Base-by-base conservation (phyloP, 2,329 filamentous ascomycete species). In the Tothia fuscella region DNA sequence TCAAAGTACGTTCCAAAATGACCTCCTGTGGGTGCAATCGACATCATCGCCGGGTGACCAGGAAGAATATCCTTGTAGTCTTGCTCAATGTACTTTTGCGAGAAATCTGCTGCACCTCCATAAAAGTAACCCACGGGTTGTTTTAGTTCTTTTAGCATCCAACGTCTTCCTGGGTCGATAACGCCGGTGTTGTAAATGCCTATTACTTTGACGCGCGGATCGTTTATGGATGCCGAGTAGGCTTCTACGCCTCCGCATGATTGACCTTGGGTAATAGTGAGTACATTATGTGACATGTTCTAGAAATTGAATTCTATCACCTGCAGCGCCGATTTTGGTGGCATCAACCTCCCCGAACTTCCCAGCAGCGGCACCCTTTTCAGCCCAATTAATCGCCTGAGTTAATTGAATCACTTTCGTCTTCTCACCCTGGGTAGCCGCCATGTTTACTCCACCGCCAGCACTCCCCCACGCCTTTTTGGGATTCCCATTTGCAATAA, bases 101-200 rank as follows among this genome's bases (percentile, higher is more conserved):
- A 20, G 20, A 44, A 44, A 22, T 44, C 42, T 26, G 4, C 28
- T 17, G 29, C 28, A 6, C 42, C 42, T 3, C 42, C 42, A 34
- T 44, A 42, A n/a, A 44, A 42, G 28, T 42, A 42, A 17, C 42
- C 42, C 17, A 44, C 33, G 14, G 9, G 5, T 26, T 44, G 34
- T 21, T 33, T 41, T 16, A 44, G 29, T 19, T 44, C 42, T 29
- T 41, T 41, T 26, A 44, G 28, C 22, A 28, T 21, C 22, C 29
- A 41, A 14, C 42, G n/a, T 22, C 42, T 14, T 9, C 17, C 36
- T 3, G 42, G 42, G 33, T 44, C 42, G 33, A 44, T 44, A 26
- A 44, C 42, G 16, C 42, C 42, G 13, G 42, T 44, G 26, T 44
- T 44, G 21, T 42, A 41, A 25, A 44, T 44, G 6, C 42, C 42